These are phyloP conservation scores for Pleurotus giganteus DNA, from an alignment of 768 basidiomycete species.

Conservation along the genomic window DNA sequence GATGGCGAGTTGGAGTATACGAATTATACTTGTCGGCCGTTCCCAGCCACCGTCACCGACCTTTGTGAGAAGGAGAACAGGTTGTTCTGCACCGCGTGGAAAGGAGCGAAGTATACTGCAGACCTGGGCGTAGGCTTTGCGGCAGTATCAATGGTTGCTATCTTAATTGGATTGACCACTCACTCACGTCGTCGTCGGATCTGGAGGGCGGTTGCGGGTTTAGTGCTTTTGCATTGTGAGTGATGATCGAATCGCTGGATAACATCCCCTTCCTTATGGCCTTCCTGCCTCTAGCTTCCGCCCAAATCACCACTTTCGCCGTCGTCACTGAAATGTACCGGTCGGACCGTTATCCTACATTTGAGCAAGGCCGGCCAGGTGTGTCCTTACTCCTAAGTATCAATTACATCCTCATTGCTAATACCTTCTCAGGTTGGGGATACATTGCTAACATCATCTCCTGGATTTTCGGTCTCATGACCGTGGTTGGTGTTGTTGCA, in stretches of 20 bases:
- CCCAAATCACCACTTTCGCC: constrained; percentile 59
- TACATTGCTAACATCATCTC: constrained; percentile 59
- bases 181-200: constrained; percentile 71
- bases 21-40: constrained; percentile 60
- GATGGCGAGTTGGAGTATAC: constrained; percentile 47
- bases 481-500: constrained; percentile 50
- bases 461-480: constrained; percentile 58
- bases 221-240: constrained; percentile 61
- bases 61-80: constrained; percentile 51
- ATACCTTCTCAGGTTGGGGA: constrained; percentile 45
- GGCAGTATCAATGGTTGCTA: constrained; percentile 50
- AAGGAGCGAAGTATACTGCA: constrained; percentile 64
- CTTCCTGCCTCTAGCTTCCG: constrained; percentile 37
- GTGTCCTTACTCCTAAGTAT: constrained; percentile 16
- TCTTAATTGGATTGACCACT: constrained; percentile 70
- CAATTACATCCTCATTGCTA: background rate
- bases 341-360: constrained; percentile 42
- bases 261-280: background rate
- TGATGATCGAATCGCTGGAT: background rate
- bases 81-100: constrained; percentile 66
- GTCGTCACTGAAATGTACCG: constrained; percentile 63
- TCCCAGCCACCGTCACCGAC: constrained; percentile 55
- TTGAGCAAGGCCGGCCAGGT: constrained; percentile 63
- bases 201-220: constrained; percentile 70
- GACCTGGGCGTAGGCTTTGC: constrained; percentile 67